phyloP scores from a whole-genome alignment of 805 yeast genomes.

The Wickerhamomyces strasburgensis region DNA sequence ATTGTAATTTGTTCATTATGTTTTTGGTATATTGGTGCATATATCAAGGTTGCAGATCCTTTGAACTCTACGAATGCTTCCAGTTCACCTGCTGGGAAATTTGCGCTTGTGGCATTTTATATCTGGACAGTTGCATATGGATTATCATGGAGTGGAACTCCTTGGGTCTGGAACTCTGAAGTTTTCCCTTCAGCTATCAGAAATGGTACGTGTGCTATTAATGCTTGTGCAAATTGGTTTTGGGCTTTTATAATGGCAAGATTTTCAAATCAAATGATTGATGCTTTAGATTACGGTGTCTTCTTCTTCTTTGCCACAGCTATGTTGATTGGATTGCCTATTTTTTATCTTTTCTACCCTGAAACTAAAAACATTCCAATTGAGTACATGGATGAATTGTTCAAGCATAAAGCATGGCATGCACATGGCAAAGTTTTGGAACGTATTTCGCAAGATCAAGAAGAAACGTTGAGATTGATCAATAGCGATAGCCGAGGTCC shows the following conservation, averaged over 20 bases:
- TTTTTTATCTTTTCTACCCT: constrained; percentile 35
- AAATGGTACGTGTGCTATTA: constrained; percentile 8
- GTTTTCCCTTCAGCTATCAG: constrained; percentile 14
- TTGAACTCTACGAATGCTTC: constrained; percentile 1
- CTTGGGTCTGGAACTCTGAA: constrained; percentile 20
- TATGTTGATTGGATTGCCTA: constrained; percentile 12
- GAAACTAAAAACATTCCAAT: constrained; percentile 42
- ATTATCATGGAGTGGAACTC: constrained; percentile 15
- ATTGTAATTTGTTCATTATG: constrained; percentile 12
- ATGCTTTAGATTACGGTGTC: constrained; percentile 14
- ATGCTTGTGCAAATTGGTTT: constrained; percentile 16
- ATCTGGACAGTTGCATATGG: constrained; percentile 18
- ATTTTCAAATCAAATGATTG: constrained; percentile 15
- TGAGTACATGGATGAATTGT: constrained; percentile 36
- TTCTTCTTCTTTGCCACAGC: constrained; percentile 22
- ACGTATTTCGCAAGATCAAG: neutral
- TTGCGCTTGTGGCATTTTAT: constrained; percentile 16
- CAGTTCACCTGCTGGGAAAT: constrained; percentile 6
- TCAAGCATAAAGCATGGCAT: constrained; percentile 16
- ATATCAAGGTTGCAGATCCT: constrained; percentile 11
- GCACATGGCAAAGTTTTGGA: constrained; percentile 1
- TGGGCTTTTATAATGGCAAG: constrained; percentile 19
- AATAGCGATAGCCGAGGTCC: neutral
- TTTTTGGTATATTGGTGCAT: constrained; percentile 16
- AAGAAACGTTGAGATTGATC: neutral